Evolutionary conservation across 1,284 basidiomycete genomes (phyloP).

Genomic region (Blastosporella zonata): DNA sequence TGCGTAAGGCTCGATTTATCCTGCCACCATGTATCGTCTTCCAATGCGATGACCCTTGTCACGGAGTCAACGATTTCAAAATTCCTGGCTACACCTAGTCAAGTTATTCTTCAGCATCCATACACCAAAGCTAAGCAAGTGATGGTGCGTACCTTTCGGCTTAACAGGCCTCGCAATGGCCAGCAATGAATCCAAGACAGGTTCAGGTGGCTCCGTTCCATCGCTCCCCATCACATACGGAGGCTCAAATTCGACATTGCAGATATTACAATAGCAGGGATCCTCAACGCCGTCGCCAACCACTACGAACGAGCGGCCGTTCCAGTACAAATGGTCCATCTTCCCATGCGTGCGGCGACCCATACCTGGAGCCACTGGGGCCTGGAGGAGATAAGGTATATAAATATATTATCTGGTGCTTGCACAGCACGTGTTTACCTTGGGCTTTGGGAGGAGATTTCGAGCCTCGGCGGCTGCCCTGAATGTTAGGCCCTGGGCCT

Average conservation of each 20-base stretch:
- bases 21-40: slow-evolving; percentile 19
- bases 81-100: slow-evolving; percentile 24
- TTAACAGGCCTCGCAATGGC: slow-evolving; percentile 18
- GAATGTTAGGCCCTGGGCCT: slow-evolving; percentile 14
- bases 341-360: slow-evolving; percentile 13
- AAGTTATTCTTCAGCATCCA: not conserved
- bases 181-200: slow-evolving; percentile 7
- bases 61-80: slow-evolving; percentile 25
- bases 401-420: not conserved
- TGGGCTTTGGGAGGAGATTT: slow-evolving; percentile 4
- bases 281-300: slow-evolving; percentile 2
- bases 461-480: slow-evolving; percentile 12
- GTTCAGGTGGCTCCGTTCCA: not conserved
- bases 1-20: not conserved
- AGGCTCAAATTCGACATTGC: not conserved
- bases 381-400: not conserved
- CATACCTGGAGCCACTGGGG: slow-evolving; percentile 5
- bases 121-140: not conserved
- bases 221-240: not conserved
- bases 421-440: not conserved
- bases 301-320: slow-evolving; percentile 9
- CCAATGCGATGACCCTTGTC: slow-evolving; percentile 20
- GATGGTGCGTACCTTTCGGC: slow-evolving; percentile 5
- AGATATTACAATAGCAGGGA: not conserved
- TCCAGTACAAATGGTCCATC: slow-evolving; percentile 11